Evolutionary conservation across 306 rosid genomes (phyloP), one percentile per base, ranked within the genome.

Genomic region (Prunus mira): DNA sequence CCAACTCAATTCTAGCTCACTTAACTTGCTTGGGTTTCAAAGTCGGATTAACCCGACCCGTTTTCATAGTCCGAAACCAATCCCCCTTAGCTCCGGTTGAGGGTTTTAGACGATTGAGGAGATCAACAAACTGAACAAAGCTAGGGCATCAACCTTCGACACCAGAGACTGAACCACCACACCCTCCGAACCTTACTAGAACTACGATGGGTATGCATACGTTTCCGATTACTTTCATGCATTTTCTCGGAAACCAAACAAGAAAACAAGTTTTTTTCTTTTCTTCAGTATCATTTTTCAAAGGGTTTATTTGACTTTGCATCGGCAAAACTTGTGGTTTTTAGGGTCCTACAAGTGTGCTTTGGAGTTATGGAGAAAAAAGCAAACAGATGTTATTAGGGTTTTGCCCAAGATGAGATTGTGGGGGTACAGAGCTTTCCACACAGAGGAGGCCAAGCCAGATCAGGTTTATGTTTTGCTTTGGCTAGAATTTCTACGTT

Each of bases 261-360:
- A 20, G 49, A 18, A 1, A 34, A 32, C 38, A 65, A 32, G 17
- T 3, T 12, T 0, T 57, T 1, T 9, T 13, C 1, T 51, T 71
- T 60, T 72, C 12, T 5, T 49, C 20, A 49, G 17, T 51, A 41
- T 12, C 51, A 3, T 49, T 46, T 43, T 32, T 77, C 22, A 64
- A 60, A 77, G 74, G 65, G 27, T 68, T 78, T 54, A 52, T 41
- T 28, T 70, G 74, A 70, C 30, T 30, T 12, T n/a, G 71, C 5
- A 12, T 30, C 17, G 17, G 71, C 28, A 3, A 54, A 17, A 15
- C 20, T 12, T 43, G 45, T 20, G 71, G 52, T 18, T 25, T 22
- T 86, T 56, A 79, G 90, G 84, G 65, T 60, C 84, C 0, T 77
- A 62, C 71, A 79, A 77, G 65, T 76, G 41, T 69, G 76, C 80